Evolutionary conservation across 257 asterid genomes (phyloP), one percentile per base, ranked within the genome.

Genomic region (Solanum ossicruentum): DNA sequence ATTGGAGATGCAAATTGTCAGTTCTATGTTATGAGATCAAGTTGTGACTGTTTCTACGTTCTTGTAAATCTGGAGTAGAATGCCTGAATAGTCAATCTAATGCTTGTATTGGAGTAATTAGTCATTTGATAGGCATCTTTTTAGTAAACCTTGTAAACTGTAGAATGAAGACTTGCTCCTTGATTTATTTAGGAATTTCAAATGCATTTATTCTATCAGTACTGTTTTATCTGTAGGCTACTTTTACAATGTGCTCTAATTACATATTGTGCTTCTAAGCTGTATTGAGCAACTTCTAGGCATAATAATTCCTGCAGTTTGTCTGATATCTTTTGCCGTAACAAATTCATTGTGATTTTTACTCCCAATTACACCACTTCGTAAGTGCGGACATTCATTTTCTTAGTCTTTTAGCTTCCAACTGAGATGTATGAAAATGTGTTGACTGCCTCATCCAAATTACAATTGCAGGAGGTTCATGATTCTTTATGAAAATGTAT

Each of bases 401-500:
- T 75, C 61, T 75, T 23, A 23, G 12, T 23, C 21, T 26, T 77
- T 23, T 77, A 3, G 8, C 45, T 13, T 77, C 41, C 47, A 77
- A 8, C 47, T 23, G 6, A 47, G 21, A 8, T 23, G 43, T 49
- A 26, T 52, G 21, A 77, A 51, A 26, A 23, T 51, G 47, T 77
- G 16, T 77, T 26, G 45, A 77, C 43, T 77, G 4, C 82, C 60
- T 77, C 18, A 26, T 51, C 17, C 47, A 52, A 51, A 15, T 51
- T 51, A 51, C 43, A 77, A 84, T 51, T 87, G 87, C 92, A 94
- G 99, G 99, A 96, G 90, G 94, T 96, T 90, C 98, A 94, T 88
- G 98, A 96, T 88, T 96, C 36, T 32, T 32, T 32, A 26, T 52
- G 21, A 77, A 52, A 26, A 23, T 52, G 49, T 77, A 52, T 77